Evolutionary conservation across 805 yeast genomes (phyloP).

Genomic region (Myxozyma kluyveri): DNA sequence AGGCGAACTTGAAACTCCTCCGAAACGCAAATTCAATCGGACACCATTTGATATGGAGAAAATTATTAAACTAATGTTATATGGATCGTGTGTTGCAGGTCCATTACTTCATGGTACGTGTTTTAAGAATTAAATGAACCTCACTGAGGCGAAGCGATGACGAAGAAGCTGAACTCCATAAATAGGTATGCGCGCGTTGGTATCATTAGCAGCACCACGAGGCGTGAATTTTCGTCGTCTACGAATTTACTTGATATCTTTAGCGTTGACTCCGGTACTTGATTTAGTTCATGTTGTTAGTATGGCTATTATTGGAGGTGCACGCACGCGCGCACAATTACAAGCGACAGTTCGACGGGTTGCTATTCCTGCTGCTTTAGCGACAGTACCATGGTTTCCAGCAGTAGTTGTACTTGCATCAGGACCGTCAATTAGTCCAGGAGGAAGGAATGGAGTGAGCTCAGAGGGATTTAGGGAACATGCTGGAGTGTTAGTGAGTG

Average conservation of each 20-base stretch:
- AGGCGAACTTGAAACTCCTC: too few relatives aligned
- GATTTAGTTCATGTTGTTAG: constrained; percentile 5
- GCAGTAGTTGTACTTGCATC: constrained; percentile 2
- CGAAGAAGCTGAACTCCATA: too few relatives aligned
- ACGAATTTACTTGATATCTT: constrained; percentile 6
- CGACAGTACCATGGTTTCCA: constrained; percentile 13
- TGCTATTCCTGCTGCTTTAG: constrained; percentile 5
- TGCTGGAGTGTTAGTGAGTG: constrained; percentile 5
- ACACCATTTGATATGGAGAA: constrained; percentile 1
- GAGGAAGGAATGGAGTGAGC: too few relatives aligned
- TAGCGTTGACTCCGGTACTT: constrained; percentile 4
- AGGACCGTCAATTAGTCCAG: background rate
- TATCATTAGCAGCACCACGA: constrained; percentile 1
- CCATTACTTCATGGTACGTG: constrained; percentile 12
- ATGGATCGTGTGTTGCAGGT: constrained; percentile 13
- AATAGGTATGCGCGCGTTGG: constrained; percentile 3
- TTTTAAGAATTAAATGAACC: background rate
- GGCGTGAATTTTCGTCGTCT: background rate
- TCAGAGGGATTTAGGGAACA: too few relatives aligned
- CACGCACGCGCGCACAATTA: constrained; percentile 5
- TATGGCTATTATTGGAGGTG: constrained; percentile 12
- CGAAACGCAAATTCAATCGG: background rate
- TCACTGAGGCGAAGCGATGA: too few relatives aligned
- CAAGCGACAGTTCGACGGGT: constrained; percentile 8
- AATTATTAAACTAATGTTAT: constrained; percentile 4